Conservation (phyloP, 495 filamentous ascomycete species). For the Penicillium dipodomyicola region DNA sequence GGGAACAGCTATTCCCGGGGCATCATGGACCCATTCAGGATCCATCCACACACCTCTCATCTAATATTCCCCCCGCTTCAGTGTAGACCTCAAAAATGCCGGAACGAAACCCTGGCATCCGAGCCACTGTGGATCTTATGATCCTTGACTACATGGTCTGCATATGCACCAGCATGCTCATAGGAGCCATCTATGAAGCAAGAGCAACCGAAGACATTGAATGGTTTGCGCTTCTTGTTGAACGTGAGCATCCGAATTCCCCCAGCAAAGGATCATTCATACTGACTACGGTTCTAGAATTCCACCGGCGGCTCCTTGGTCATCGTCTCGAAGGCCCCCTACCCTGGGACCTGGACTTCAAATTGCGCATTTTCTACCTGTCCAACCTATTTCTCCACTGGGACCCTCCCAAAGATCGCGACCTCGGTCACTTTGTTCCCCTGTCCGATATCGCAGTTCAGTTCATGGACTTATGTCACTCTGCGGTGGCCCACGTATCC, state of each 20-base stretch:
- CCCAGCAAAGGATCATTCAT: background rate
- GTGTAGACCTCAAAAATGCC: background rate
- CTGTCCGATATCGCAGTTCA: constrained; percentile 42
- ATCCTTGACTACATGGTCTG: constrained; percentile 57
- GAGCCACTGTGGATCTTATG: constrained; percentile 46
- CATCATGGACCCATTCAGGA: background rate
- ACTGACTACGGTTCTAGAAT: background rate
- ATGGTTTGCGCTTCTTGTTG: constrained; percentile 25
- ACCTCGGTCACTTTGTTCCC: constrained; percentile 9
- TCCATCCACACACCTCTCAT: background rate
- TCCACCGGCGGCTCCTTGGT: background rate
- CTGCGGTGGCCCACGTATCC: constrained; percentile 26
- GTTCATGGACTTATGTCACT: constrained; percentile 50
- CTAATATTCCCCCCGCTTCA: background rate
- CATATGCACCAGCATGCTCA: constrained; percentile 35
- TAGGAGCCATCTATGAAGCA: constrained; percentile 13
- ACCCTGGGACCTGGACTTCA: constrained; percentile 30
- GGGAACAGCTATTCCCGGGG: background rate
- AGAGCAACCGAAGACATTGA: background rate
- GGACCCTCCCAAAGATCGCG: background rate
- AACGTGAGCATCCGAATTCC: constrained; percentile 20
- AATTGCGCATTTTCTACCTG: constrained; percentile 27
- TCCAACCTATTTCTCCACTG: constrained; percentile 16
- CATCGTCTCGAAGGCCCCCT: constrained; percentile 8
- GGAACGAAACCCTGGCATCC: constrained; percentile 24